Evolutionary conservation across 305 asterid genomes (phyloP), one percentile per base, ranked within the genome.

Genomic region (Solanum hybrid): DNA sequence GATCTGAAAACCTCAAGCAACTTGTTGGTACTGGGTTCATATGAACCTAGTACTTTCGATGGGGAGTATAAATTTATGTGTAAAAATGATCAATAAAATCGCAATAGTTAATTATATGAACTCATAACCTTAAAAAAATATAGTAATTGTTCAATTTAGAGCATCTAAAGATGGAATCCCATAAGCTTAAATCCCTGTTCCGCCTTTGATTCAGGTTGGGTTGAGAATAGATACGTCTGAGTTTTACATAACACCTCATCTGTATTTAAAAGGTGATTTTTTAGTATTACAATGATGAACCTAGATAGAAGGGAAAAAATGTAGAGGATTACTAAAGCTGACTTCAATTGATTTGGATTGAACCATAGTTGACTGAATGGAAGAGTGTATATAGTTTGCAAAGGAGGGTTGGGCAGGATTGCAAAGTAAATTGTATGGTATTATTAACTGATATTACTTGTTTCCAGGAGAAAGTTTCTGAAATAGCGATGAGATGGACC

Each of bases 401-500:
- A 35, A 35, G 37, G 36, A 34, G 36, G 36, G 36, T 34, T 34
- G 36, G 36, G 36, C 36, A 34, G 36, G 36, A 34, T 35, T 35
- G 37, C 37, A 35, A 35, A 35, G 37, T 35, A 35, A 35, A 35
- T 35, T 35, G 37, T 35, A 35, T 35, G 37, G 37, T 35, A 35
- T 35, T 35, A 35, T 56, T 71, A 6, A 51, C 77, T 40, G 77
- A 26, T 26, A 29, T 82, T 22, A 40, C 77, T 26, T 73, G 38
- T 86, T 76, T 26, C 38, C 91, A 97, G 99, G 97, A 95, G 10
- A 91, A 71, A 89, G 94, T 95, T 42, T 75, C 98, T 69, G 98
- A 97, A 91, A 93, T 93, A 17, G 97, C 99, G 46, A 94, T 84
- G 96, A 96, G 36, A 34, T 34, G 36, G 36, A 34, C 36, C 36